Evolutionary conservation across 805 yeast genomes (phyloP).

Genomic region (Ogataea degrootiae): DNA sequence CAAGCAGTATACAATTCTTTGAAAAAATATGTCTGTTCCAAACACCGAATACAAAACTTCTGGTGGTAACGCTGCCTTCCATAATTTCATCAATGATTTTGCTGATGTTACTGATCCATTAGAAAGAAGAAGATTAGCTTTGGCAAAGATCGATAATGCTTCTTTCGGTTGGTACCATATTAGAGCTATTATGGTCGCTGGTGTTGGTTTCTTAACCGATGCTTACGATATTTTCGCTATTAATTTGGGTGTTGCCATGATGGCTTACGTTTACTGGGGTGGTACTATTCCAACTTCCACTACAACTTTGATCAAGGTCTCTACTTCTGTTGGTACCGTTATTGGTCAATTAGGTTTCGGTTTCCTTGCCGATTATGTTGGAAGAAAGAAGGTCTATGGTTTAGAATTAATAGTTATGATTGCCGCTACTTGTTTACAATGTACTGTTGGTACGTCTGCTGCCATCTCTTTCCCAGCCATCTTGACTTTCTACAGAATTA

Average conservation of each 20-base stretch:
- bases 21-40: neutral
- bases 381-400: conserved; percentile 88
- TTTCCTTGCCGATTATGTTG: conserved; percentile 70
- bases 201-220: conserved; percentile 93
- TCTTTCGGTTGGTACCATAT: conserved; percentile 78
- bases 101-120: conserved; percentile 80
- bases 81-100: conserved; percentile 73
- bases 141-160: conserved; percentile 79
- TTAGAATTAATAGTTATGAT: conserved; percentile 81
- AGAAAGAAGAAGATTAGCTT: conserved; percentile 81
- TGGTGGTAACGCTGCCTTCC: conserved; percentile 87
- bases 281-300: conserved; percentile 63
- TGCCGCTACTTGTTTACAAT: conserved; percentile 71
- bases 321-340: conserved; percentile 92
- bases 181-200: conserved; percentile 79
- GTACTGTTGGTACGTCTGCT: conserved; percentile 65
- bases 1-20: too few relatives aligned
- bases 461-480: conserved; percentile 72
- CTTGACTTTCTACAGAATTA: conserved; percentile 70
- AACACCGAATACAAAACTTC: conserved; percentile 29
- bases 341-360: conserved; percentile 89
- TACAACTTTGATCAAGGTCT: conserved; percentile 71
- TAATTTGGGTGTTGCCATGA: conserved; percentile 75
- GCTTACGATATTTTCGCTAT: conserved; percentile 91
- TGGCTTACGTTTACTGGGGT: conserved; percentile 71